Evolutionary conservation across 257 asterid species (phyloP).

Genomic region (Capsicum chinense): DNA sequence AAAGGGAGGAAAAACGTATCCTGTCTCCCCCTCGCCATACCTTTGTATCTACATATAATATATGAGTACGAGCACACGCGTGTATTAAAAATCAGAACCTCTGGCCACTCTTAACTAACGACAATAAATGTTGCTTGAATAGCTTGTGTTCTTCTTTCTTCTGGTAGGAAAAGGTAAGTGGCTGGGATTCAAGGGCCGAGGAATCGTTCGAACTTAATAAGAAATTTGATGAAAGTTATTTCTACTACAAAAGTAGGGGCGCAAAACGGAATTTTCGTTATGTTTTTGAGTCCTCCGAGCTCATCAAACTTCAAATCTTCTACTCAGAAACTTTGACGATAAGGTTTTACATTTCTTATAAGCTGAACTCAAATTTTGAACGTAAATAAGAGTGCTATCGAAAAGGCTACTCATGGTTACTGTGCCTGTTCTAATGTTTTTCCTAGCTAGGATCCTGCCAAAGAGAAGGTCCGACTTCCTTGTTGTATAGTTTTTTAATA

Average conservation of each 20-base stretch:
- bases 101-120: too few relatives aligned
- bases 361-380: conserved; percentile 8
- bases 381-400: not conserved
- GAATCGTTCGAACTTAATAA: not conserved
- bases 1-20: not conserved
- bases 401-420: not conserved
- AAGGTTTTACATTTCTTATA: not conserved
- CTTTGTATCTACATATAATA: not conserved
- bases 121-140: not conserved
- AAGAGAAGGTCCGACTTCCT: not conserved
- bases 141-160: not conserved
- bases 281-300: not conserved
- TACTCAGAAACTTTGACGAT: not conserved
- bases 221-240: not conserved
- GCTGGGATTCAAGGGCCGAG: not conserved
- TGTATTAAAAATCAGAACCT: too few relatives aligned
- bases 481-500: not conserved
- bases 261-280: not conserved
- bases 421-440: not conserved
- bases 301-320: not conserved
- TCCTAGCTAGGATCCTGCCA: not conserved
- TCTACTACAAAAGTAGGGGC: not conserved
- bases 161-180: not conserved
- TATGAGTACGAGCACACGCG: not conserved
- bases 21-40: not conserved